Base-by-base conservation (phyloP, 345 rosid species). In the Erysimum cheiranthoides region DNA sequence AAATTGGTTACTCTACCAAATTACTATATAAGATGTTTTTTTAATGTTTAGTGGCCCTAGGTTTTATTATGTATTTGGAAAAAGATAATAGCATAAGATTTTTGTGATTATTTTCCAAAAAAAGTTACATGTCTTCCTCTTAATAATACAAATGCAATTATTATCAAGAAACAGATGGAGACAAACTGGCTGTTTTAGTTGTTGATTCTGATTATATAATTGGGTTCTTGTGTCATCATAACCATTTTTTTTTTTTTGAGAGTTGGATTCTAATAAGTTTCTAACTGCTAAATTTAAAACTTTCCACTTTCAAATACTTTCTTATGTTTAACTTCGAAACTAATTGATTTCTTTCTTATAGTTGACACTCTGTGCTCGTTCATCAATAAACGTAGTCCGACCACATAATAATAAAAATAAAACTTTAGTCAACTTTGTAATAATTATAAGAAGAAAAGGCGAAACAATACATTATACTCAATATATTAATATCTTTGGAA, bases 401-500 rank as follows among this genome's bases (percentile, higher is more conserved):
- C 72, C 58, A 54, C 11, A 32, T 10, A 53, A 16, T 49, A 18
- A 57, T 21, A 8, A 13, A 21, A 57, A 58, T 6, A 13, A 21
- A 57, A 58, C 10, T n/a, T 66, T 47, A 67, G 73, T 66, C 73
- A 75, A 74, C 73, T 16, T 66, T 5, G 35, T 30, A 36, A 36
- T 74, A 25, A 58, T 57, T 57, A 39, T 49, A 12, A 12, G 36
- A 38, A 47, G 25, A 43, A 56, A 10, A 36, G 13, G 14, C 53
- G 14, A 25, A 42, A 32, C 17, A 31, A 40, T 31, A n/a, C 8
- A 31, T 16, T 18, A 5, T 6, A 21, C 25, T 21, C 25, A 21
- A n/a, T n/a, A n/a, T n/a, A n/a, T n/a, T n/a, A n/a, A n/a, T n/a
- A n/a, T n/a, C n/a, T n/a, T n/a, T n/a, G n/a, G n/a, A n/a, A 21